Percentiles rank a stretch among this genome's conserved stretches.
Evolutionary conservation across 306 rosid genomes (phyloP).

Genomic region (Trifolium repens): DNA sequence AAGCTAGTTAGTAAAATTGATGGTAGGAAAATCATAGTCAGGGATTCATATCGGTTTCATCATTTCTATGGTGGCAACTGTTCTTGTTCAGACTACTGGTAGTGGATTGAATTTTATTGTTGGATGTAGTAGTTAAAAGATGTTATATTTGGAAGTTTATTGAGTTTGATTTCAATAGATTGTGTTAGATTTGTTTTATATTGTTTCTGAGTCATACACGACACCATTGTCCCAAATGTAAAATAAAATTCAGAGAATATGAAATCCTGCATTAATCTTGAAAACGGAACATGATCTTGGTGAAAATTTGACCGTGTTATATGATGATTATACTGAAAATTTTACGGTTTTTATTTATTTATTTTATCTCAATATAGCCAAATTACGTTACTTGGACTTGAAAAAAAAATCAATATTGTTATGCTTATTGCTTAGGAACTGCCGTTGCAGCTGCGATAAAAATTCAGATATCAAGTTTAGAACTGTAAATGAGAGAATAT

Average conservation of each 20-base stretch:
- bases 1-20: conserved; percentile 67
- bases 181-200: not conserved
- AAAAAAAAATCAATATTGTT: not conserved
- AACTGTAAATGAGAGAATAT: not conserved
- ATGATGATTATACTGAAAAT: not conserved
- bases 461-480: not conserved
- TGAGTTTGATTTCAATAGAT: conserved; percentile 19
- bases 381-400: too few relatives aligned
- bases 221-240: conserved; percentile 1
- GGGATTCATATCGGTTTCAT: conserved; percentile 91
- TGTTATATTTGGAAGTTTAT: not conserved
- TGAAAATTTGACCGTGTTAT: not conserved
- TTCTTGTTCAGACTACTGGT: conserved; percentile 92
- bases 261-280: not conserved
- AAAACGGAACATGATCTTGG: not conserved
- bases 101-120: conserved; percentile 37
- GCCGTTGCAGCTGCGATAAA: not conserved
- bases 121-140: conserved; percentile 11
- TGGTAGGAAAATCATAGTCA: conserved; percentile 67
- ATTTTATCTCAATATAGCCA: not conserved
- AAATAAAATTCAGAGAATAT: not conserved
- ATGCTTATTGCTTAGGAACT: not conserved
- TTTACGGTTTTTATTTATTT: not conserved
- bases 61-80: conserved; percentile 80
- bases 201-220: not conserved